Conservation (phyloP, 208 protist species). For the Trypanosoma melophagium region DNA sequence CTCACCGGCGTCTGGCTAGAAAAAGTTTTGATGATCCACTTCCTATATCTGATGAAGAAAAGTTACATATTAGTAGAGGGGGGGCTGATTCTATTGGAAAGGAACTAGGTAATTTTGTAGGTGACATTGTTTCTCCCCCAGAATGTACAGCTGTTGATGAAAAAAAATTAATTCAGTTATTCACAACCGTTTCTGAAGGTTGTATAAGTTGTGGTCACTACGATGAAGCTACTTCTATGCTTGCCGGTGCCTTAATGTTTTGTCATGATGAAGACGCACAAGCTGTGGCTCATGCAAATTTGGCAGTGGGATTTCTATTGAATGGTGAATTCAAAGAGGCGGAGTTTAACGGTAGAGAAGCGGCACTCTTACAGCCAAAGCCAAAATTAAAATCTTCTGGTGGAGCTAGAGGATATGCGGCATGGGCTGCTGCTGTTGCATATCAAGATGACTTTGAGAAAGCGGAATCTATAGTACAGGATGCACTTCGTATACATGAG, state of each 20-base stretch:
- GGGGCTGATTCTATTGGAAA: conserved; percentile 25
- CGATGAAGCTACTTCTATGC: conserved; percentile 53
- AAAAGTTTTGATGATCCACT: conserved; percentile 37
- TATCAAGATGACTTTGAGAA: conserved; percentile 81
- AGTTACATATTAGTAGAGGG: background rate
- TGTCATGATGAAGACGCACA: conserved; percentile 63
- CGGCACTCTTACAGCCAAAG: conserved; percentile 56
- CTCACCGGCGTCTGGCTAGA: conserved; percentile 64
- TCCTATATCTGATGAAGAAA: background rate
- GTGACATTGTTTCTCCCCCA: conserved; percentile 44
- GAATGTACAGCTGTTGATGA: conserved; percentile 64
- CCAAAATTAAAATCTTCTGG: conserved; percentile 13
- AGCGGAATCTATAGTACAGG: conserved; percentile 57
- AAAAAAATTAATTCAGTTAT: conserved; percentile 64
- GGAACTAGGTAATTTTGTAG: conserved; percentile 42
- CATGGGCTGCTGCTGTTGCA: conserved; percentile 77
- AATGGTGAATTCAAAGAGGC: conserved; percentile 72
- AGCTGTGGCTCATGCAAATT: conserved; percentile 65
- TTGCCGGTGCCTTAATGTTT: conserved; percentile 56
- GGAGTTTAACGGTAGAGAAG: conserved; percentile 76
- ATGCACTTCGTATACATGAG: conserved; percentile 55
- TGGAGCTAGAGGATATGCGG: conserved; percentile 44
- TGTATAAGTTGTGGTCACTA: conserved; percentile 45
- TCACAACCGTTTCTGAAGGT: conserved; percentile 79
- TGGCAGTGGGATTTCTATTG: conserved; percentile 48